These are phyloP conservation scores for Scopulariopsis brevicaulis DNA, from an alignment of 2,329 filamentous ascomycete genomes.

Conservation along the genomic window DNA sequence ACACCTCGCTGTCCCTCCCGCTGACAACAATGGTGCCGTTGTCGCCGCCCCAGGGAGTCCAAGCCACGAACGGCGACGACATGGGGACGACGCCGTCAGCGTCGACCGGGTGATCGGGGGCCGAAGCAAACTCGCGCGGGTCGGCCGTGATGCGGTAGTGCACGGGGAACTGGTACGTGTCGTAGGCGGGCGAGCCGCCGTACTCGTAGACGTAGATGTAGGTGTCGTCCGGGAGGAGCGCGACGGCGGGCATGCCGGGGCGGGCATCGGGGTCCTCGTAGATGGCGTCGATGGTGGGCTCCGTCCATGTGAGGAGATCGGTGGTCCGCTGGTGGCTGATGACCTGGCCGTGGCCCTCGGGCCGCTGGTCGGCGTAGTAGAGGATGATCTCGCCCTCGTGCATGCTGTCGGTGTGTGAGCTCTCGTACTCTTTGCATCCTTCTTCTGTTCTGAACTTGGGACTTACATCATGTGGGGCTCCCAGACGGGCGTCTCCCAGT, in stretches of 20 bases:
- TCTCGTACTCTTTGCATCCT: not conserved
- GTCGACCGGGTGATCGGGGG: conserved; percentile 18
- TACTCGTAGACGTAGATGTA: conserved; percentile 58
- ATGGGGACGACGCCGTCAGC: conserved; percentile 16
- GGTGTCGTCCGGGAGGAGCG: conserved; percentile 43
- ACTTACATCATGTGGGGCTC: conserved; percentile 51
- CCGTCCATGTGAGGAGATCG: conserved; percentile 49
- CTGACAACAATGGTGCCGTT: conserved; percentile 33
- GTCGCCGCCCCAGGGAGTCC: conserved; percentile 28
- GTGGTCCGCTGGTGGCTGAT: conserved; percentile 51
- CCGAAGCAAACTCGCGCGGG: conserved; percentile 23
- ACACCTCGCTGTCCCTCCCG: conserved; percentile 24
- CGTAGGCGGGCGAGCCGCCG: conserved; percentile 28
- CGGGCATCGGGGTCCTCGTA: conserved; percentile 51
- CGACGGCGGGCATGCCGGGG: conserved; percentile 57
- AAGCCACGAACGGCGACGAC: conserved; percentile 29
- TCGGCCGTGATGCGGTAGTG: conserved; percentile 29
- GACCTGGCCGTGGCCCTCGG: conserved; percentile 55
- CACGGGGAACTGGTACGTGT: conserved; percentile 23
- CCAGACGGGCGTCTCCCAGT: conserved; percentile 60
- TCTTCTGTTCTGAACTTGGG: not conserved
- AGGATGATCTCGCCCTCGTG: conserved; percentile 43
- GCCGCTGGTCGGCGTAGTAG: conserved; percentile 64
- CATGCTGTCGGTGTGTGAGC: conserved; percentile 19
- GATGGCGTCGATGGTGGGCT: conserved; percentile 44